These are phyloP conservation scores for Halophytophthora batemanensis DNA, from an alignment of 352 stramenopile genomes.

Conservation along the genomic window DNA sequence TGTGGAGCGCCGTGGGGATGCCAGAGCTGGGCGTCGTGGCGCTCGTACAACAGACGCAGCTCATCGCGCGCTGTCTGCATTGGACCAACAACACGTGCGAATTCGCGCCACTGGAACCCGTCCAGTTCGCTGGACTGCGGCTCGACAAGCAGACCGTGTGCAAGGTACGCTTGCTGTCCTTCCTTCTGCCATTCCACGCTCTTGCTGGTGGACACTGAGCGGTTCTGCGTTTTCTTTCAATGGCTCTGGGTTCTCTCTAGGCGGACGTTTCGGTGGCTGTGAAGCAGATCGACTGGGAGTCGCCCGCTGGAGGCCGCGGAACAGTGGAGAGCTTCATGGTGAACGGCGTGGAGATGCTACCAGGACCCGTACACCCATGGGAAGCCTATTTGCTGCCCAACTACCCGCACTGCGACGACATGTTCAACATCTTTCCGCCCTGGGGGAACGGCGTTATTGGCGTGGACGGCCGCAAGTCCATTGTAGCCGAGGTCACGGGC, in stretches of 20 bases:
- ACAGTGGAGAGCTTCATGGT: slow-evolving; percentile 58
- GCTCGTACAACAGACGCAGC: slow-evolving; percentile 55
- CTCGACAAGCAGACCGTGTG: slow-evolving; percentile 66
- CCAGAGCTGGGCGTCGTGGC: slow-evolving; percentile 7
- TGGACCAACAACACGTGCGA: slow-evolving; percentile 53
- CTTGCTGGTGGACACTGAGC: background rate
- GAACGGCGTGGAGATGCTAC: slow-evolving; percentile 62
- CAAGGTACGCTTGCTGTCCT: slow-evolving; percentile 33
- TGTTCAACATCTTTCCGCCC: slow-evolving; percentile 81
- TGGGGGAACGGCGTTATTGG: slow-evolving; percentile 75
- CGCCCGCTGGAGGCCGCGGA: slow-evolving; percentile 42
- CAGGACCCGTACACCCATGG: slow-evolving; percentile 48
- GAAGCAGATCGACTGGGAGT: slow-evolving; percentile 84
- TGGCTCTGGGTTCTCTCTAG: slow-evolving; percentile 24
- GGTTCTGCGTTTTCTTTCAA: background rate
- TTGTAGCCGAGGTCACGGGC: slow-evolving; percentile 49
- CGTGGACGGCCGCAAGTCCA: slow-evolving; percentile 53
- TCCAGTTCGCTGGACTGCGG: slow-evolving; percentile 44
- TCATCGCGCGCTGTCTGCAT: slow-evolving; percentile 52
- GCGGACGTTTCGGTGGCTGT: slow-evolving; percentile 70
- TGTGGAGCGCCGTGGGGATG: slow-evolving; percentile 9
- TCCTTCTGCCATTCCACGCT: background rate
- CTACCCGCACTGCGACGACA: slow-evolving; percentile 84
- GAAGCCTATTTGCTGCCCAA: slow-evolving; percentile 61
- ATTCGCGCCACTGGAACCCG: slow-evolving; percentile 46